A percentile compares a stretch with the other conserved stretches of the same genome.
These are phyloP conservation scores for Cercophora newfieldiana DNA, from an alignment of 495 filamentous ascomycete species.

Conservation along the genomic window DNA sequence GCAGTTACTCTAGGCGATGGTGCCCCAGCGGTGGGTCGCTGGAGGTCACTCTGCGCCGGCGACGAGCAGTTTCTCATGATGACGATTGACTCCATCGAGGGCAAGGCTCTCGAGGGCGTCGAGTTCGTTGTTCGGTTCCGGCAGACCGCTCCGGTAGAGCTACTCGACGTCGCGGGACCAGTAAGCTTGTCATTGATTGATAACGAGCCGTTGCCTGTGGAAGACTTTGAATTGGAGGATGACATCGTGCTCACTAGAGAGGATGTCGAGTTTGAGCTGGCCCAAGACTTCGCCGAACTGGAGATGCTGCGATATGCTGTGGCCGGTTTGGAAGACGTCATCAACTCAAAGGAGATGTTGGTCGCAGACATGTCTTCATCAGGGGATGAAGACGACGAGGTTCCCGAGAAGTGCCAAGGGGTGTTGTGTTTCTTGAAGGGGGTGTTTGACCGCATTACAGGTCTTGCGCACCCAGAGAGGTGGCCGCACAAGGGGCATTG, in stretches of 20 bases:
- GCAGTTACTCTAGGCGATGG: conserved; percentile 31
- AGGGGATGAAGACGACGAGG: conserved; percentile 21
- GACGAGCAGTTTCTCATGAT: conserved; percentile 50
- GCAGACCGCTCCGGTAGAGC: conserved; percentile 42
- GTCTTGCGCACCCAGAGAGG: background rate
- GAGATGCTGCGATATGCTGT: background rate
- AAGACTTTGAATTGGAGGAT: background rate
- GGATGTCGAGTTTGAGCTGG: conserved; percentile 11
- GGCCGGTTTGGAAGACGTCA: conserved; percentile 24
- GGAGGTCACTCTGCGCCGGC: conserved; percentile 49
- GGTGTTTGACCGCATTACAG: conserved; percentile 21
- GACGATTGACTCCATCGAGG: conserved; percentile 42
- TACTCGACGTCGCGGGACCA: conserved; percentile 40
- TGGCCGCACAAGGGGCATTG: conserved; percentile 7
- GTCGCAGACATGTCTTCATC: background rate
- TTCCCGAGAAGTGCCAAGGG: conserved; percentile 17
- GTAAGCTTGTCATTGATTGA: conserved; percentile 5
- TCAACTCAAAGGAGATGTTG: background rate
- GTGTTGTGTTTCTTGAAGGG: conserved; percentile 16
- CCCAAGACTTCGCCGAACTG: background rate
- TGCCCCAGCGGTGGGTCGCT: conserved; percentile 36
- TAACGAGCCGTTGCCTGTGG: background rate
- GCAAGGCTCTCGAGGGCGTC: conserved; percentile 34
- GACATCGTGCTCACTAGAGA: conserved; percentile 8
- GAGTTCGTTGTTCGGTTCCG: conserved; percentile 50